Evolutionary conservation across 495 filamentous ascomycete species (phyloP), one percentile per base, ranked within the genome.

Genomic region (Penicillium desertorum): DNA sequence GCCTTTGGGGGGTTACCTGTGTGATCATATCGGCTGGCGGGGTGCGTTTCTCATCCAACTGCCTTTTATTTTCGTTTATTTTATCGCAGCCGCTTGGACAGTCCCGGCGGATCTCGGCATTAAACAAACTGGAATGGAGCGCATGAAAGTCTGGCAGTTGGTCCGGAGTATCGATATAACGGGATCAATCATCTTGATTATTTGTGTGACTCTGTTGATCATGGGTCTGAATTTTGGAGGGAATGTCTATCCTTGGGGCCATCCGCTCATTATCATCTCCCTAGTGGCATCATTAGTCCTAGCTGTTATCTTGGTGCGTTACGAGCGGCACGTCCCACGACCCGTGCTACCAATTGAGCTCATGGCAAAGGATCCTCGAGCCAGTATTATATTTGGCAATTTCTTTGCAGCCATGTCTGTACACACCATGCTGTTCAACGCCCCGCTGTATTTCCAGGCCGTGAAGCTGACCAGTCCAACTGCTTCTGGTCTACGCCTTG

Each of bases 371-470:
- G 70, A 80, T 4, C 88, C 89, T 5, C 79, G 83, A 9, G 83
- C 81, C 17, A 83, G 82, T 56, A 74, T 91, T n/a, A 81, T 91
- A 46, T 83, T 90, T 60, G 80, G 81, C 34, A 91, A 88, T 67
- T 84, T 84, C 69, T 84, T 90, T 59, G 82, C 78, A 2, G 70
- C 81, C 16, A 75, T 89, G 23, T 77, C 86, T 4, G 64, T 85
- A 54, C 87, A 89, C 67, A 84, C 86, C 17, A 82, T 90, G 61
- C 68, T 88, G 45, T 93, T 92, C 72, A 92, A 93, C 66, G 81
- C 86, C 48, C 89, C 88, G 0, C 74, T 93, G 20, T 93, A 86
- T 75, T 93, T 92, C 73, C 88, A 91, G 69, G 88, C 85, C 29
- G 88, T 91, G 45, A 86, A 89, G 60, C 80, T 91, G 41, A 84